Evolutionary conservation across 129 eudicot genomes (phyloP), one percentile per base, ranked within the genome.

Genomic region (Ambrosia trifida): DNA sequence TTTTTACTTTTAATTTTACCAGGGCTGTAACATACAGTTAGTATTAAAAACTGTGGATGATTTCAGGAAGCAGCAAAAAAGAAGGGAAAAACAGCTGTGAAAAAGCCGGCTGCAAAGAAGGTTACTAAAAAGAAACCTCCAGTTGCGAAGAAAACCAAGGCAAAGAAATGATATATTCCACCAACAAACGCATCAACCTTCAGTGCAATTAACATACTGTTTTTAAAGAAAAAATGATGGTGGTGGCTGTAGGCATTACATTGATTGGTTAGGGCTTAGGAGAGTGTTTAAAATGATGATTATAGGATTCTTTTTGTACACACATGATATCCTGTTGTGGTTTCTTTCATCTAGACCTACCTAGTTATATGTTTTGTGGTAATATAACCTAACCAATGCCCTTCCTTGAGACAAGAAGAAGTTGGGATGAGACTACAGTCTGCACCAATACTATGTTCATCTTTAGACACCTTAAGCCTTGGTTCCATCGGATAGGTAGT

Each of bases 91-190:
- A 68, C 81, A 41, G 81, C 78, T 33, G 89, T 68, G 72, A 89
- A 74, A 52, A 89, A 89, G 89, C 85, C 83, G 49, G 7, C 47
- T 33, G 60, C 82, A 47, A 94, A 86, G 89, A 94, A 85, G 79
- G 79, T 66, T n/a, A 86, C 75, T n/a, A 86, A 81, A 78, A 87
- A 82, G 86, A 94, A 89, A 82, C 67, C 95, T 72, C 95, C 87
- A 64, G 89, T 75, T 68, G 61, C 86, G 4, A 87, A 87, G 84
- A 94, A 84, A 85, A 82, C 82, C 84, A 94, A 87, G 86, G 31
- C 82, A 49, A 94, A 84, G 85, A 89, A 87, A 83, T 94, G 83
- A 89, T 59, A 73, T 19, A 20, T 6, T 7, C 31, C 33, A 14
- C 5, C 16, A 5, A 12, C 8, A 19, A 13, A 24, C 16, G 8